These are phyloP conservation scores for Aspergillus bridgeri DNA, from an alignment of 495 filamentous ascomycete genomes.

Conservation along the genomic window DNA sequence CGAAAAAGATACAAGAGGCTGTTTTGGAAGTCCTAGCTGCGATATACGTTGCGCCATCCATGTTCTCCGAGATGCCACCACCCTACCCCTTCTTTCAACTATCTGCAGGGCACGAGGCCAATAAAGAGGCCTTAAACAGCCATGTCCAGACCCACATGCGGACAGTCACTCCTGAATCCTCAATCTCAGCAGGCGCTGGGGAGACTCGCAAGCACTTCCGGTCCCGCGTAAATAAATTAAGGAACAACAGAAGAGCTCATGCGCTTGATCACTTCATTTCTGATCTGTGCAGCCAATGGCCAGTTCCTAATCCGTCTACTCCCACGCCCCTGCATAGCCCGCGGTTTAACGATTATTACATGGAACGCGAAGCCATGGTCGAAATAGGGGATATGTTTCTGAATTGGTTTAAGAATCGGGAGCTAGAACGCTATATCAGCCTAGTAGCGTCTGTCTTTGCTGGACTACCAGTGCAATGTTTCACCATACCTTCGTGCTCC, in stretches of 20 bases:
- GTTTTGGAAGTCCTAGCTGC: constrained; percentile 37
- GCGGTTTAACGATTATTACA: constrained; percentile 1
- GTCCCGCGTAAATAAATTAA: background rate
- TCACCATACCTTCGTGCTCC: background rate
- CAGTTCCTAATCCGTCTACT: background rate
- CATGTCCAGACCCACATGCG: background rate
- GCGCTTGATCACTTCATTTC: constrained; percentile 3
- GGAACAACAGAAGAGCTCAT: background rate
- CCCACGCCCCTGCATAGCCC: background rate
- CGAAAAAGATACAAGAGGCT: constrained; percentile 20
- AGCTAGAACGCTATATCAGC: constrained; percentile 7
- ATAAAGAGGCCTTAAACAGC: background rate
- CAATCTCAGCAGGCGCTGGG: background rate
- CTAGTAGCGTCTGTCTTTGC: background rate
- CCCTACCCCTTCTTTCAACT: background rate
- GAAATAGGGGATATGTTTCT: background rate
- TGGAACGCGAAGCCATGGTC: background rate
- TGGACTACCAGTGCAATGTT: background rate
- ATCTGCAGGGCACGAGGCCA: background rate
- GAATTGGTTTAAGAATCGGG: constrained; percentile 12
- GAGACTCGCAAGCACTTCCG: constrained; percentile 1
- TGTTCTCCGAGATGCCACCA: constrained; percentile 17
- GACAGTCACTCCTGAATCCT: constrained; percentile 4
- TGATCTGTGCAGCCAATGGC: background rate
- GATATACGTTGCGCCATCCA: constrained; percentile 25